Conservation (phyloP, 1,284 basidiomycete genomes). For the Coriolopsis trogii region DNA sequence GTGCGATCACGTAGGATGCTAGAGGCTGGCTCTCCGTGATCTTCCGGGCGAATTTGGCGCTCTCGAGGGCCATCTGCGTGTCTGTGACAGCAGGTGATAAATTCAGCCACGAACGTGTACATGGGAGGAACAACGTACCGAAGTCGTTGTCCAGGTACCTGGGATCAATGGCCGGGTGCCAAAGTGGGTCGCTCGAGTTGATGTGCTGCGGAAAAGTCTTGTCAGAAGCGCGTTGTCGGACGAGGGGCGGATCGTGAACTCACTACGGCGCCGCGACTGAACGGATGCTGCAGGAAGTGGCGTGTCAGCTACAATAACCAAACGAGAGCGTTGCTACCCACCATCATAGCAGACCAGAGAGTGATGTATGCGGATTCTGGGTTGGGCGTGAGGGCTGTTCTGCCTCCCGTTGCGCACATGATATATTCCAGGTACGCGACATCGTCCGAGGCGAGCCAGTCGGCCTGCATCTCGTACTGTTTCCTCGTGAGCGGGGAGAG, state of each 20-base stretch:
- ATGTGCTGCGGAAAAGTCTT: constrained; percentile 6
- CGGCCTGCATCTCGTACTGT: constrained; percentile 11
- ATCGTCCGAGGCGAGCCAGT: constrained; percentile 6
- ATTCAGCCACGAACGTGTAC: not conserved
- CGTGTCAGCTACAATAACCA: not conserved
- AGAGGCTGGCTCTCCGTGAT: too few species aligned
- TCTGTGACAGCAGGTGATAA: too few species aligned
- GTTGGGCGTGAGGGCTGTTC: not conserved
- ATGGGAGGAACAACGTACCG: not conserved
- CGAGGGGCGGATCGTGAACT: not conserved
- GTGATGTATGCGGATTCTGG: constrained; percentile 5
- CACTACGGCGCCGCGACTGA: constrained; percentile 8
- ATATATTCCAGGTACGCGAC: constrained; percentile 10
- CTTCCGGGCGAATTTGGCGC: too few species aligned
- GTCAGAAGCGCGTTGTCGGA: not conserved
- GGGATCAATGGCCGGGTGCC: constrained; percentile 9
- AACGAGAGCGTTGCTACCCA: not conserved
- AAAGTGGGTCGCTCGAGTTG: constrained; percentile 2
- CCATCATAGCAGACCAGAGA: constrained; percentile 3
- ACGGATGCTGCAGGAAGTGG: not conserved
- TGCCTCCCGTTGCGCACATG: constrained; percentile 8
- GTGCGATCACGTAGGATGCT: too few species aligned
- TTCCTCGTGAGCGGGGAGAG: constrained; percentile 7
- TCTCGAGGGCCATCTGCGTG: too few species aligned
- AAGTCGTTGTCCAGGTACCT: constrained; percentile 4